phyloP scores from a whole-genome alignment of 345 rosid species.

The sweet orange (Citrus sinensis) region DNA sequence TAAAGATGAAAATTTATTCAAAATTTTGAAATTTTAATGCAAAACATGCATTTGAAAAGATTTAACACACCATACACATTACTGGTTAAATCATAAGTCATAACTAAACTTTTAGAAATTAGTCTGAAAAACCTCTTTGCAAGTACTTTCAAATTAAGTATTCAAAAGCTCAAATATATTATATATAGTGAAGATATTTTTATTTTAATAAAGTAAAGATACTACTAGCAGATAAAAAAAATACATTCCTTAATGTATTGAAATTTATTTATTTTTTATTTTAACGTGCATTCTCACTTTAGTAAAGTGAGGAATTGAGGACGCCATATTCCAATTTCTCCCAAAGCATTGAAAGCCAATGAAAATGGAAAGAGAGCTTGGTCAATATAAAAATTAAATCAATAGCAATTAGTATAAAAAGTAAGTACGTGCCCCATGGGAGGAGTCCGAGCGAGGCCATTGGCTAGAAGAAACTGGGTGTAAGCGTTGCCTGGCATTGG shows the following conservation, averaged over 20 bases:
- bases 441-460: slow-evolving; percentile 50
- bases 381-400: not conserved
- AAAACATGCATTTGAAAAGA: no score
- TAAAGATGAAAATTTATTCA: not conserved
- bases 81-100: no score
- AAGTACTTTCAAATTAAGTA: not conserved
- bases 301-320: no score
- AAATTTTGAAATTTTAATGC: not conserved
- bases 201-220: no score
- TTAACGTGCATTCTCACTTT: no score
- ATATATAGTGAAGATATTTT: no score
- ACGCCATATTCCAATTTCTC: no score
- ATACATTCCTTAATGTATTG: no score
- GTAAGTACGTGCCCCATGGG: slow-evolving; percentile 38
- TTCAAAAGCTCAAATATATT: not conserved
- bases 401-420: not conserved
- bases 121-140: not conserved
- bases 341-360: not conserved
- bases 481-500: slow-evolving; percentile 9
- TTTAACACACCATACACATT: no score
- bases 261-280: no score
- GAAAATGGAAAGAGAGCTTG: not conserved
- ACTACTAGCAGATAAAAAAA: no score
- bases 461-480: slow-evolving; percentile 36
- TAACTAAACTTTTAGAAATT: not conserved